phyloP scores from a whole-genome alignment of 2,329 filamentous ascomycete genomes.

The Trichoderma harzianum region DNA sequence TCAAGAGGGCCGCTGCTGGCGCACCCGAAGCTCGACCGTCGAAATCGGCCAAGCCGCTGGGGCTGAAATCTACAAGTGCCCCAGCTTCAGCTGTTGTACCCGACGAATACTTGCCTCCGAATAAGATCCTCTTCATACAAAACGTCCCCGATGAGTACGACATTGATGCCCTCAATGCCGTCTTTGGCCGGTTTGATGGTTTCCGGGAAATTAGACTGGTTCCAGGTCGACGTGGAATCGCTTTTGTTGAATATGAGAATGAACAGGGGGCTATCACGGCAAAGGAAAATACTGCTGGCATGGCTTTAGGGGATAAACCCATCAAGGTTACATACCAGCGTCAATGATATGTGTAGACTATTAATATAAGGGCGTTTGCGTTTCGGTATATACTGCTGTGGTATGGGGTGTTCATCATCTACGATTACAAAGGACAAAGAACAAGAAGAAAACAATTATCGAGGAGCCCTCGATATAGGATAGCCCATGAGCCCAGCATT shows the following conservation, averaged over 20 bases:
- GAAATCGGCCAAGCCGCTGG: slow-evolving; percentile 59
- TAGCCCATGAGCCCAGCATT: slow-evolving; percentile 11
- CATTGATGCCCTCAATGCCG: slow-evolving; percentile 70
- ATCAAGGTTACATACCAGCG: slow-evolving; percentile 97
- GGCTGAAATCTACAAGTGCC: slow-evolving; percentile 72
- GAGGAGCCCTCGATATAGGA: background rate
- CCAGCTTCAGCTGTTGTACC: slow-evolving; percentile 71
- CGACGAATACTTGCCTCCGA: slow-evolving; percentile 97
- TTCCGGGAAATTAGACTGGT: slow-evolving; percentile 92
- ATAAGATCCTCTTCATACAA: slow-evolving; percentile 94
- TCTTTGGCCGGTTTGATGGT: slow-evolving; percentile 88
- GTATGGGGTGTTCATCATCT: background rate
- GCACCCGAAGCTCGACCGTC: slow-evolving; percentile 54
- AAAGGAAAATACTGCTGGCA: slow-evolving; percentile 88
- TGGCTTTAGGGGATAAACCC: slow-evolving; percentile 70
- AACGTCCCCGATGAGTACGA: slow-evolving; percentile 86
- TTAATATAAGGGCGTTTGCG: slow-evolving; percentile 1
- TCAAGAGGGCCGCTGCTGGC: slow-evolving; percentile 58
- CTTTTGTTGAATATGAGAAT: slow-evolving; percentile 93
- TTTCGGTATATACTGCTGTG: background rate
- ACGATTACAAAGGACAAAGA: slow-evolving; percentile 7
- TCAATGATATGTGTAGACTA: slow-evolving; percentile 51
- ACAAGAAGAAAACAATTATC: slow-evolving; percentile 13
- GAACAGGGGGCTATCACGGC: slow-evolving; percentile 87
- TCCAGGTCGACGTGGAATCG: slow-evolving; percentile 81